Base-by-base conservation (phyloP, 2,329 filamentous ascomycete species). In the Alternaria hordeiaustralica region DNA sequence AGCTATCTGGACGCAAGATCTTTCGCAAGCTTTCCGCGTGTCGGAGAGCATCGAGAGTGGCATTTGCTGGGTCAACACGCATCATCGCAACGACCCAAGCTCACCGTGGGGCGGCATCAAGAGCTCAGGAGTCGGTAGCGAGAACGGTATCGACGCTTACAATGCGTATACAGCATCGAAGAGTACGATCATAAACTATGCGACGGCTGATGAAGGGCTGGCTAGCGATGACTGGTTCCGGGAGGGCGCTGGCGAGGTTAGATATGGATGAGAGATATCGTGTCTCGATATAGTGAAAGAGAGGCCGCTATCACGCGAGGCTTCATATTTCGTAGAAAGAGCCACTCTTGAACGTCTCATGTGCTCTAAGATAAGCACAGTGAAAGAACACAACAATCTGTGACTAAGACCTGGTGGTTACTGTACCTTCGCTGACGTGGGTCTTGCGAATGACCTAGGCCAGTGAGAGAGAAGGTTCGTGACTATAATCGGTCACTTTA, bases 51-150 rank as follows among this genome's bases (percentile, higher is more conserved):
- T 86, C 13, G 83, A 86, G 15, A 81, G 84, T 2, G 84, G 83
- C 1, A 85, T 86, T 28, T 79, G 82, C 28, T 84, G 73, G 81
- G 76, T 80, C 15, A 86, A 84, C 65, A 84, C 80, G 1, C 90
- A 92, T 77, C 90, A 92, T 74, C 84, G 90, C 33, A 92, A 92
- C 69, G 90, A 92, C 68, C 90, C 90, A 0, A 89, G 89, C 68
- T 89, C 89, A 62, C 88, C 90, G 1, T 90, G 90, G 90, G 90
- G 90, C 25, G 88, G 90, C 2, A 82, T 87, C 28, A 88, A 88
- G 69, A 82, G 82, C 36, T 84, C 86, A 2, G 90, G 90, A 1
- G 85, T 92, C 0, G 90, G 90, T 2, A 92, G 89, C 64, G 91
- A 93, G 81, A 92, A 93, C 71, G 90, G 90, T 0, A 69, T 89